Conservation (phyloP, 495 filamentous ascomycete species). For the Penicillium angulare region DNA sequence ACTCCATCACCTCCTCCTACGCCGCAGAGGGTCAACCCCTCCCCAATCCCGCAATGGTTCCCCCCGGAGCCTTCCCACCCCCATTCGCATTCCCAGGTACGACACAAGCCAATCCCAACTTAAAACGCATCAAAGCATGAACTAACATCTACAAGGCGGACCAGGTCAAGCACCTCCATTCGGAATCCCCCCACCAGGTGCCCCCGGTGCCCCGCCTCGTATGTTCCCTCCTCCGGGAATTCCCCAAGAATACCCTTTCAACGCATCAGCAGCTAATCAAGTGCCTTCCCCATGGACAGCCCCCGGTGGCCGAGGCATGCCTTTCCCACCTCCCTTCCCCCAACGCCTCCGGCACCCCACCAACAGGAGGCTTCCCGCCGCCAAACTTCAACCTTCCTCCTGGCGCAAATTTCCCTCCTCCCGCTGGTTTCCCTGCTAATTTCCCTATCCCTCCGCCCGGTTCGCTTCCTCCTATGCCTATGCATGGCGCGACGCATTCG, state of each 20-base stretch:
- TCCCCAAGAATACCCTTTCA: background rate
- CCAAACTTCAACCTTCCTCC: constrained; percentile 37
- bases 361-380: constrained; percentile 23
- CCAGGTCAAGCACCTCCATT: constrained; percentile 56
- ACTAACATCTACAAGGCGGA: constrained; percentile 30
- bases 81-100: constrained; percentile 60
- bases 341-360: constrained; percentile 35
- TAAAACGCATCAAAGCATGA: background rate
- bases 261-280: constrained; percentile 16
- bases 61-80: constrained; percentile 46
- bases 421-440: constrained; percentile 55
- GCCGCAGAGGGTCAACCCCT: constrained; percentile 85
- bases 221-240: constrained; percentile 22
- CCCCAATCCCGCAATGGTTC: constrained; percentile 75
- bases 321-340: constrained; percentile 63
- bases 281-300: constrained; percentile 30
- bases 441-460: constrained; percentile 45
- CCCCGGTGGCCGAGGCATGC: constrained; percentile 60
- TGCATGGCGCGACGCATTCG: constrained; percentile 23
- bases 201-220: constrained; percentile 47
- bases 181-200: constrained; percentile 48
- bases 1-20: constrained; percentile 94
- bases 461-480: constrained; percentile 25
- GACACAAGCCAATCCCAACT: constrained; percentile 1
- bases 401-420: constrained; percentile 60